phyloP scores from a whole-genome alignment of 495 filamentous ascomycete species.

The Aspergillus hancockii region DNA sequence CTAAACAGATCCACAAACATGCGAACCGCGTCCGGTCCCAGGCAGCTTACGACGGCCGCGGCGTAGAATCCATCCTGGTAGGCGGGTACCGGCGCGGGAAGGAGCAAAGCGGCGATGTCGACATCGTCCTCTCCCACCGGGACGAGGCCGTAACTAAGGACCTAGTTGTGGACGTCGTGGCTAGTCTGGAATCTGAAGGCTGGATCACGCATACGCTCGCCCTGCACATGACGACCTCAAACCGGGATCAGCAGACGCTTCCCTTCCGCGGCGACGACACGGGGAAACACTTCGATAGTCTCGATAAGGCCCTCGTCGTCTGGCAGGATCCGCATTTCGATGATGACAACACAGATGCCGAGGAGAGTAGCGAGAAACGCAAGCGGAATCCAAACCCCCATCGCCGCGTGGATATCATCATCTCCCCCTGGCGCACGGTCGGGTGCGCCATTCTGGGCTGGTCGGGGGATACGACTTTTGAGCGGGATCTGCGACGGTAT shows the following conservation, averaged over 20 bases:
- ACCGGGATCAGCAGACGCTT: conserved; percentile 69
- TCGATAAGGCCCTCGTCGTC: conserved; percentile 90
- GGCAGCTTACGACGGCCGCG: conserved; percentile 26
- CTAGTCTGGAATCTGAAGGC: conserved; percentile 61
- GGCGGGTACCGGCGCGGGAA: conserved; percentile 90
- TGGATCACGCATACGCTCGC: conserved; percentile 84
- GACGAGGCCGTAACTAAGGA: conserved; percentile 63
- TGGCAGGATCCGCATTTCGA: conserved; percentile 77
- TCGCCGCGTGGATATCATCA: conserved; percentile 89
- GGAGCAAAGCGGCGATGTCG: conserved; percentile 72
- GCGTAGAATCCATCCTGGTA: conserved; percentile 72
- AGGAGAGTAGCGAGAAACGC: conserved; percentile 8
- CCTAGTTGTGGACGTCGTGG: conserved; percentile 68
- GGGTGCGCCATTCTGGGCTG: conserved; percentile 89
- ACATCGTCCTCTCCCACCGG: conserved; percentile 80
- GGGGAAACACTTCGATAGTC: conserved; percentile 64
- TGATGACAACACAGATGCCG: neutral
- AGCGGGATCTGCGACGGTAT: conserved; percentile 80
- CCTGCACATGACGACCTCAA: conserved; percentile 62
- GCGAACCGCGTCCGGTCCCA: conserved; percentile 52
- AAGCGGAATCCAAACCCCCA: conserved; percentile 72
- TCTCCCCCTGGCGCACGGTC: conserved; percentile 82
- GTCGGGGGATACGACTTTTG: conserved; percentile 86
- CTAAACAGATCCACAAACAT: conserved; percentile 57
- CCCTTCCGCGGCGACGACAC: conserved; percentile 42